Percentiles rank a stretch among this genome's conserved stretches.
Evolutionary conservation across 306 rosid species (phyloP).

Genomic region (Urtica urens): DNA sequence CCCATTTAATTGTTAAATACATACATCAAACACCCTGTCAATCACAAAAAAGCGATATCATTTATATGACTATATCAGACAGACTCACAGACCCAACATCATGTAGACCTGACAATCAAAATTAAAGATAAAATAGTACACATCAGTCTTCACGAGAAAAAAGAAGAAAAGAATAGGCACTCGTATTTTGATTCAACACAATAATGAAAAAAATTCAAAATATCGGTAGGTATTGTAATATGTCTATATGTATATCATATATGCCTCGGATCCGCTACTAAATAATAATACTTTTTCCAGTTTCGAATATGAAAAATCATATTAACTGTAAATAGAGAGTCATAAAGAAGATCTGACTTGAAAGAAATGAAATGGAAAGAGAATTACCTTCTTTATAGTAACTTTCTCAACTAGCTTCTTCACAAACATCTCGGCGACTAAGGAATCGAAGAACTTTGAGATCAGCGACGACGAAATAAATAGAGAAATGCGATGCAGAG

Average conservation of each 20-base stretch:
- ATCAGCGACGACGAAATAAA: not conserved
- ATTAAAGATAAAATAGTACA: too few relatives aligned
- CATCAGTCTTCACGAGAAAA: too few relatives aligned
- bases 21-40: too few relatives aligned
- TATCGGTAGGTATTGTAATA: not conserved
- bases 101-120: too few relatives aligned
- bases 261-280: not conserved
- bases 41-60: too few relatives aligned
- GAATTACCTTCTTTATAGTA: slow-evolving; percentile 50
- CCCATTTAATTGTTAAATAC: too few relatives aligned
- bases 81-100: too few relatives aligned
- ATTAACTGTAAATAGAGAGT: not conserved
- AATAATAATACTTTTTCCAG: not conserved
- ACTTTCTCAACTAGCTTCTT: slow-evolving; percentile 81
- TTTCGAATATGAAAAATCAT: not conserved
- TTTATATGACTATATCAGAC: too few relatives aligned
- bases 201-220: not conserved
- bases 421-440: slow-evolving; percentile 42
- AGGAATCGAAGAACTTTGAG: not conserved
- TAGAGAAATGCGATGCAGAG: too few relatives aligned
- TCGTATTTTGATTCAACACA: too few relatives aligned
- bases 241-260: not conserved
- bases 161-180: too few relatives aligned
- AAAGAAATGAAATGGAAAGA: not conserved
- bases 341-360: not conserved